A percentile compares a stretch with the other conserved stretches of the same genome.
Conservation (phyloP, 2,329 filamentous ascomycete species). For the Zarea fungicola region DNA sequence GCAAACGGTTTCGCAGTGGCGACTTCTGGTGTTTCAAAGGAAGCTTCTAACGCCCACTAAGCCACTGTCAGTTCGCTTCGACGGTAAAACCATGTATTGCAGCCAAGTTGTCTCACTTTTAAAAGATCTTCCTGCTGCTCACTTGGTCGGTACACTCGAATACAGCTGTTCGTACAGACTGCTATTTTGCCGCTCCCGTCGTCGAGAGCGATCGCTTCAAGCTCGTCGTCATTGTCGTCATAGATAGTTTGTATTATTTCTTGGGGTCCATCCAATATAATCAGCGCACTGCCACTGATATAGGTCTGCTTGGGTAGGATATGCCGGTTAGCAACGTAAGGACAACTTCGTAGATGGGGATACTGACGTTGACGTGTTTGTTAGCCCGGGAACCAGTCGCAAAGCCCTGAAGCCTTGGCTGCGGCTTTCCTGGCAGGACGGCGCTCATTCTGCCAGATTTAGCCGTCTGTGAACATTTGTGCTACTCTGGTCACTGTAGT, state of each 20-base stretch:
- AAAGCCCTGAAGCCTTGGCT: conserved; percentile 71
- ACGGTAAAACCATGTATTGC: conserved; percentile 17
- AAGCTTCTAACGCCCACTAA: conserved; percentile 61
- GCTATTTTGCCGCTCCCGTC: conserved; percentile 82
- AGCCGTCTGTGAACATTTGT: conserved; percentile 4
- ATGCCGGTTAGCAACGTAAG: conserved; percentile 8
- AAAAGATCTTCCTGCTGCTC: conserved; percentile 64
- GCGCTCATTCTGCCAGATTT: conserved; percentile 60
- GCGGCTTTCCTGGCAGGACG: conserved; percentile 74
- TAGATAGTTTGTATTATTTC: conserved; percentile 86
- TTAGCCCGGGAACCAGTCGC: conserved; percentile 68
- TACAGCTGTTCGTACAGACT: conserved; percentile 58
- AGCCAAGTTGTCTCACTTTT: conserved; percentile 51
- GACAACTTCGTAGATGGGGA: conserved; percentile 13
- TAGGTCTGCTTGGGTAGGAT: conserved; percentile 57
- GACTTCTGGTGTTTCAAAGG: conserved; percentile 41
- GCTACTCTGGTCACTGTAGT: background rate
- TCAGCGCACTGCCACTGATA: conserved; percentile 81
- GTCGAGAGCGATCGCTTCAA: conserved; percentile 77
- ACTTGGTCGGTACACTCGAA: conserved; percentile 76
- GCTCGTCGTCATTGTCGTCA: conserved; percentile 63
- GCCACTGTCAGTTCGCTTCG: conserved; percentile 10
- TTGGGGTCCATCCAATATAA: conserved; percentile 71
- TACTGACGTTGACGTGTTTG: conserved; percentile 64
- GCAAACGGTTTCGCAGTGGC: conserved; percentile 32